Base-by-base conservation (phyloP, 805 yeast species). In the Schizosaccharomyces cryophilus region DNA sequence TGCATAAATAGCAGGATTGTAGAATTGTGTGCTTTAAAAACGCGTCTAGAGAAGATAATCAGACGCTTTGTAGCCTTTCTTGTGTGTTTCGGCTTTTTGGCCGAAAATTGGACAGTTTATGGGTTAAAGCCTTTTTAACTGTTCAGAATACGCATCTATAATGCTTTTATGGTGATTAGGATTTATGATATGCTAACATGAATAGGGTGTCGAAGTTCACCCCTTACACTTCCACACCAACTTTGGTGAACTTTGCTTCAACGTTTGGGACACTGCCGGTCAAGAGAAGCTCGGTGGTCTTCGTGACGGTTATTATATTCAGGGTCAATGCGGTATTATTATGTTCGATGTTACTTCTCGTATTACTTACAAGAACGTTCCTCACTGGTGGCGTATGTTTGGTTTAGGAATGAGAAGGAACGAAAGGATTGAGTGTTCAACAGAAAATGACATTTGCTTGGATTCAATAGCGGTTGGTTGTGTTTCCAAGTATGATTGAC, bases 181-280 rank as follows among this genome's bases (percentile, higher is more conserved):
- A 35, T 6, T 2, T 15, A 15, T 11, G 13, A 35, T 1, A 9
- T 35, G 13, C 40, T 35, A 35, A 35, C 26, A n/a, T 31, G 15
- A n/a, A 7, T 40, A 56, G 72, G 98, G 98, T 80, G 99, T 93
- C 66, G 99, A 93, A 76, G 99, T 93, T 66, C 96, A 93, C 75
- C 98, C 98, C 68, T 82, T 93, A 75, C 87, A 93, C 58, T 93
- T 93, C 84, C 87, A 82, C 84, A 93, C 99, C 74, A 90, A 90
- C 80, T 93, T 77, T 72, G 99, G 99, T 78, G 96, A 90, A 77
- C 87, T 93, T 78, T 90, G 87, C 76, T 93, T 93, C 76, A 96
- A 93, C 54, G 96, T 93, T 70, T 93, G 99, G 99, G 99, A 93
- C 76, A 93, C 99, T 62, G 99, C 99, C 63, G 99, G 99, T 66